A percentile compares a stretch with the other conserved stretches of the same genome.
These are phyloP conservation scores for Boletus huronensis DNA, from an alignment of 768 basidiomycete genomes.

Conservation along the genomic window DNA sequence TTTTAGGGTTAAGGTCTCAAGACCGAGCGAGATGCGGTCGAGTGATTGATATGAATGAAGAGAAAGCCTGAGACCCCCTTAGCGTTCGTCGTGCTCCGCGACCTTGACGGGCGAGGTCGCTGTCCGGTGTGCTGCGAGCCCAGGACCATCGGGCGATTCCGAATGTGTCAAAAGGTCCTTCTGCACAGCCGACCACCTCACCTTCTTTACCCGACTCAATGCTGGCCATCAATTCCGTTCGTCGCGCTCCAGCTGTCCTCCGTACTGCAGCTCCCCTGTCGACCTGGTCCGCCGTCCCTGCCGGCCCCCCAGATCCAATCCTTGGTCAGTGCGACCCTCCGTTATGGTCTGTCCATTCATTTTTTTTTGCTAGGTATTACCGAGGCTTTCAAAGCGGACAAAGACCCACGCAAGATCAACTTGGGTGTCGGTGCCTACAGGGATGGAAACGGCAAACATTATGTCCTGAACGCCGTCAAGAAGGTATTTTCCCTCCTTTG, in stretches of 20 bases:
- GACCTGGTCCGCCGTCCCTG: constrained; percentile 77
- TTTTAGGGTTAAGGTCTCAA: constrained; percentile 19
- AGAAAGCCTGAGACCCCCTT: not conserved
- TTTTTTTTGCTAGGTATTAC: constrained; percentile 60
- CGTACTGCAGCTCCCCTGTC: constrained; percentile 48
- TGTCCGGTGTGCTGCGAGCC: not conserved
- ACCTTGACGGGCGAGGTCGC: not conserved
- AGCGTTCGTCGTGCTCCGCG: not conserved
- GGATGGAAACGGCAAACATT: constrained; percentile 92
- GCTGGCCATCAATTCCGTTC: constrained; percentile 44
- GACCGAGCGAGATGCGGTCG: no score
- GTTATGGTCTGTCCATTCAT: constrained; percentile 4
- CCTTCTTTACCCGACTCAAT: constrained; percentile 20
- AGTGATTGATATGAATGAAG: constrained; percentile 1
- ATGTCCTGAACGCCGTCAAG: constrained; percentile 84
- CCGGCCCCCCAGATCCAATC: constrained; percentile 91
- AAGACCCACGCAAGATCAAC: constrained; percentile 90
- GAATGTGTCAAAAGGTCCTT: constrained; percentile 1
- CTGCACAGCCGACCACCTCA: not conserved
- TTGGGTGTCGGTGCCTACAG: constrained; percentile 97
- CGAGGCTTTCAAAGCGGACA: constrained; percentile 97
- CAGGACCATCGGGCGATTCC: constrained; percentile 15
- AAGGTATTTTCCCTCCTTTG: constrained; percentile 49
- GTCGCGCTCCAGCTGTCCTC: constrained; percentile 45
- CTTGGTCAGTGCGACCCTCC: constrained; percentile 53